phyloP scores from a whole-genome alignment of 176 grass and related monocot species.

The Thalia dealbata region DNA sequence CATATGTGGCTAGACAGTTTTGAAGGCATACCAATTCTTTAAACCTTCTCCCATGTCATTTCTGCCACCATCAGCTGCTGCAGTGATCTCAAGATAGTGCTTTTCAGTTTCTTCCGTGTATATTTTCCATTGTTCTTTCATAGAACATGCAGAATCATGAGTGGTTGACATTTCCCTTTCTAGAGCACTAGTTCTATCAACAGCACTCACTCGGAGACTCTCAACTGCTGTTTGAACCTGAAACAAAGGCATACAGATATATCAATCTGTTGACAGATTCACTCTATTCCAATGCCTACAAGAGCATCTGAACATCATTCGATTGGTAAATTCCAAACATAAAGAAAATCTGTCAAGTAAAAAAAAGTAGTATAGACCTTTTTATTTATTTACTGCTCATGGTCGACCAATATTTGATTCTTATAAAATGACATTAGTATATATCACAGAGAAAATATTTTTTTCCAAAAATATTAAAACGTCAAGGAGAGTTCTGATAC shows the following conservation, averaged over 20 bases:
- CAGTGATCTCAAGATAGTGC: slow-evolving; percentile 36
- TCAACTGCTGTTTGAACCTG: slow-evolving; percentile 53
- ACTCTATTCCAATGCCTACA: too few relatives aligned
- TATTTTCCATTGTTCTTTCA: slow-evolving; percentile 58
- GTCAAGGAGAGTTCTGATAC: slow-evolving; percentile 25
- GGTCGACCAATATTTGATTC: neutral
- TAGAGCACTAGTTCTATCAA: slow-evolving; percentile 31
- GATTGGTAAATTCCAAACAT: too few relatives aligned
- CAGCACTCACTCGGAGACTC: slow-evolving; percentile 31
- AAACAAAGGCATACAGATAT: neutral
- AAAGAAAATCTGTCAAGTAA: too few relatives aligned
- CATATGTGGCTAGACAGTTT: neutral
- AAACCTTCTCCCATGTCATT: slow-evolving; percentile 32
- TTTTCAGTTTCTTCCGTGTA: slow-evolving; percentile 43
- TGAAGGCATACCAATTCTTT: slow-evolving; percentile 29
- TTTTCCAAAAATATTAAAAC: neutral
- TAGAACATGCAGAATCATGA: slow-evolving; percentile 40
- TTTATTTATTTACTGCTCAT: neutral
- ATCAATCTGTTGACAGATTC: neutral
- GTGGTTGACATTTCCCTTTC: slow-evolving; percentile 46
- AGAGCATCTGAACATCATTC: too few relatives aligned
- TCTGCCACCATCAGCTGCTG: slow-evolving; percentile 40
- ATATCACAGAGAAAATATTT: neutral
- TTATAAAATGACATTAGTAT: neutral
- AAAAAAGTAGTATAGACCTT: neutral